These are phyloP conservation scores for Onygena corvina DNA, from an alignment of 2,329 filamentous ascomycete genomes.

Conservation along the genomic window DNA sequence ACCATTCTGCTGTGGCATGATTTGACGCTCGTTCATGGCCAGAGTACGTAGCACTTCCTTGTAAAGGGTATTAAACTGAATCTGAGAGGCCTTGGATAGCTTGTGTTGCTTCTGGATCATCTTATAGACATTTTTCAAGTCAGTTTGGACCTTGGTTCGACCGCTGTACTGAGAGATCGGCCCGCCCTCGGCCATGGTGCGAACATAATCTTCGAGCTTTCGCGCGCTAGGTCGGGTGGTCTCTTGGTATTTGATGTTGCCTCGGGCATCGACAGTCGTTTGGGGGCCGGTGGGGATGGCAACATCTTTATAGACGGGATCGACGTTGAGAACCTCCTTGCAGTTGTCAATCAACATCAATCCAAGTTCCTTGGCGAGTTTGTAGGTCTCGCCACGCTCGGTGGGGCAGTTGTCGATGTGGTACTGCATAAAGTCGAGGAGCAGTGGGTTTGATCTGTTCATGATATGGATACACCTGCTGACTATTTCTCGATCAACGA, in stretches of 20 bases:
- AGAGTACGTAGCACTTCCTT: constrained; percentile 87
- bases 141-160: constrained; percentile 93
- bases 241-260: constrained; percentile 87
- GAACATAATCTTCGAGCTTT: constrained; percentile 96
- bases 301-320: constrained; percentile 94
- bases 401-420: constrained; percentile 98
- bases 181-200: constrained; percentile 95
- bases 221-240: constrained; percentile 75
- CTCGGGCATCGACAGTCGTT: constrained; percentile 81
- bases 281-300: constrained; percentile 80
- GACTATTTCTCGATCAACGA: constrained; percentile 92
- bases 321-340: constrained; percentile 70
- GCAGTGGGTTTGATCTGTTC: constrained; percentile 92
- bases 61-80: constrained; percentile 93
- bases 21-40: constrained; percentile 96
- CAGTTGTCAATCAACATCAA: constrained; percentile 94
- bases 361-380: constrained; percentile 91
- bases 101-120: constrained; percentile 98
- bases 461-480: constrained; percentile 98
- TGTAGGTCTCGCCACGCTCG: constrained; percentile 91
- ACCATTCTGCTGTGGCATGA: constrained; percentile 75
- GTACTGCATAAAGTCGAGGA: constrained; percentile 99
- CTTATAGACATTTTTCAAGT: constrained; percentile 90
- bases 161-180: constrained; percentile 99
- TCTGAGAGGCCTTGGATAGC: constrained; percentile 86